Base-by-base conservation (phyloP, 192 early-diverging fungal genomes). In the Phlyctochytrium bullatum region DNA sequence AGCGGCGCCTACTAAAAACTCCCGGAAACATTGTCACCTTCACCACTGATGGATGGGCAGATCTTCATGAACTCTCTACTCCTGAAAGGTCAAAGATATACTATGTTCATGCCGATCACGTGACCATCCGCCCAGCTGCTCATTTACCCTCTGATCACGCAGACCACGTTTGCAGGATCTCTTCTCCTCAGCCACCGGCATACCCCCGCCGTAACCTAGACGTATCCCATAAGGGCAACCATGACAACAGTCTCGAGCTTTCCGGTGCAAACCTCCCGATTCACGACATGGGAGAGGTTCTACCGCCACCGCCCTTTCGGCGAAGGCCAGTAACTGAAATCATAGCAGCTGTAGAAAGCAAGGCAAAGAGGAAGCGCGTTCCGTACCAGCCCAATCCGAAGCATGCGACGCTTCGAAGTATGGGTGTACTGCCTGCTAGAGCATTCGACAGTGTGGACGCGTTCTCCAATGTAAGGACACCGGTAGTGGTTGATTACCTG, bases 21-120 rank as follows among this genome's bases (percentile, higher is more conserved):
- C 10, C 54, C 12, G 54, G 27, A 57, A 57, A 57, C 27, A 25
- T 57, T 6, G 27, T 57, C 14, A 10, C 12, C 4, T 57, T 20
- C 54, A 57, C 54, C 10, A 57, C 20, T 28, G 54, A 57, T 25
- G 54, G 54, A 6, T 57, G 54, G 54, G 54, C 54, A 10, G 54
- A 57, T 25, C 10, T 57, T 6, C 54, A 57, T 28, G 54, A 57
- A 25, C 10, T 57, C 54, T 10, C 20, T 10, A 57, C 54, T 6
- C 54, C 54, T 10, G 54, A 57, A 14, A 14, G 54, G 6, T 57
- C 54, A 24, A 57, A 28, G 6, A 10, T 57, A 6, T 25, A 20
- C 25, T 25, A 57, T 10, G 54, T 57, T 25, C 54, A 57, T 14
- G 6, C 40, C 40, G 40, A 47, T 20, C 40, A 47, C 6, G 40